Conservation (phyloP, 1,284 basidiomycete species). For the Coniophora puteana region DNA sequence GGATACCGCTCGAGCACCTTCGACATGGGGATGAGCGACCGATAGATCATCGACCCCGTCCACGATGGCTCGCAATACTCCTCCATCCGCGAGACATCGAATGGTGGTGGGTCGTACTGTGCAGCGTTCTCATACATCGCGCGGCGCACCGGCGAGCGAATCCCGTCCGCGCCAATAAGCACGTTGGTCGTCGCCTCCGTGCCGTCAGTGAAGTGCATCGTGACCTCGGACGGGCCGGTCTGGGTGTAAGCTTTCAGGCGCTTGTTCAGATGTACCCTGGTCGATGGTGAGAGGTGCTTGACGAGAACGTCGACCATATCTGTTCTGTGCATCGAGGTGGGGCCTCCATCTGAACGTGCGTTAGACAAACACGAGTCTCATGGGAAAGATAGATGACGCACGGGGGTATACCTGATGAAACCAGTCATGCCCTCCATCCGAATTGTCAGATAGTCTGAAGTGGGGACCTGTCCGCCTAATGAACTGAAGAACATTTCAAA, state of each 20-base stretch:
- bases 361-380: background rate
- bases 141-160: conserved; percentile 4
- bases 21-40: conserved; percentile 34
- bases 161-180: conserved; percentile 22
- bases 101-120: background rate
- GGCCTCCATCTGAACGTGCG: conserved; percentile 1
- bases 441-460: conserved; percentile 2
- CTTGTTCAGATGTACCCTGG: conserved; percentile 6
- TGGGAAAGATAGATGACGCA: background rate
- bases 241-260: conserved; percentile 3
- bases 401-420: background rate
- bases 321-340: background rate
- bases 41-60: conserved; percentile 37
- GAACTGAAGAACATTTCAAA: background rate
- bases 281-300: background rate
- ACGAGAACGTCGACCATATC: conserved; percentile 3
- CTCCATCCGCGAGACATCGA: background rate
- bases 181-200: conserved; percentile 24
- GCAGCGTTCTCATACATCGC: conserved; percentile 5
- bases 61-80: conserved; percentile 27
- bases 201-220: conserved; percentile 16
- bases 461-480: background rate
- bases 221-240: background rate
- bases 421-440: conserved; percentile 9
- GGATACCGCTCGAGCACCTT: conserved; percentile 27